Evolutionary conservation across 495 filamentous ascomycete genomes (phyloP).

Genomic region (Neurospora tetrasperma): DNA sequence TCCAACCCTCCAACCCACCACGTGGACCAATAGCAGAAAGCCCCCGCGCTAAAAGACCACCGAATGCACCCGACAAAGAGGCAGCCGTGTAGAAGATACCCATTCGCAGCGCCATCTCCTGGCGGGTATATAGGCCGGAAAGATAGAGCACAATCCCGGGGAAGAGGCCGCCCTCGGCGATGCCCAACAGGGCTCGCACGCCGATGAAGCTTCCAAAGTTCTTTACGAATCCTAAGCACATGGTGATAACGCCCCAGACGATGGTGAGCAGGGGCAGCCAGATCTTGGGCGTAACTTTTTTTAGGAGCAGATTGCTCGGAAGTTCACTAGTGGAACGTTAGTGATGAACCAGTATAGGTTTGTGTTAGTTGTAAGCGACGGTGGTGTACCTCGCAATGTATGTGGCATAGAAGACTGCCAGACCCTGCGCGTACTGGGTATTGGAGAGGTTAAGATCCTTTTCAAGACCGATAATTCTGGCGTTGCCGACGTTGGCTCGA

Average conservation of each 20-base stretch:
- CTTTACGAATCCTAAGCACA: conserved; percentile 65
- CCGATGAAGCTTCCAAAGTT: conserved; percentile 67
- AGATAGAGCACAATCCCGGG: conserved; percentile 44
- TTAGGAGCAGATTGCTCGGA: conserved; percentile 75
- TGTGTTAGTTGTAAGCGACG: background rate
- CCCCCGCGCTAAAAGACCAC: conserved; percentile 37
- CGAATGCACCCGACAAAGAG: conserved; percentile 47
- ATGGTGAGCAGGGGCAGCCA: conserved; percentile 49
- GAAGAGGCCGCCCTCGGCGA: conserved; percentile 40
- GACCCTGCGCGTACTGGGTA: conserved; percentile 58
- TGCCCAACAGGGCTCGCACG: conserved; percentile 67
- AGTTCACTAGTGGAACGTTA: conserved; percentile 47
- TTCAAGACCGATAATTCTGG: conserved; percentile 62
- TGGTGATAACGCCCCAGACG: conserved; percentile 45
- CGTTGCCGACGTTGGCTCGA: conserved; percentile 74
- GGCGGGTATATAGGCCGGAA: conserved; percentile 35
- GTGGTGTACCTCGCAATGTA: conserved; percentile 37
- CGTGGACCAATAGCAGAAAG: conserved; percentile 29
- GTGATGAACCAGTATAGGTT: conserved; percentile 3
- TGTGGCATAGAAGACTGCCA: conserved; percentile 45
- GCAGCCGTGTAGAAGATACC: conserved; percentile 46
- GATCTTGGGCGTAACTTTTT: conserved; percentile 52
- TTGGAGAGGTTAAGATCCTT: conserved; percentile 52
- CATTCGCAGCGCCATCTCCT: conserved; percentile 43
- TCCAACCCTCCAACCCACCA: conserved; percentile 34